A percentile compares a stretch with the other conserved stretches of the same genome.
These are phyloP conservation scores for Davidsoniella australis DNA, from an alignment of 2,329 filamentous ascomycete species.

Conservation along the genomic window DNA sequence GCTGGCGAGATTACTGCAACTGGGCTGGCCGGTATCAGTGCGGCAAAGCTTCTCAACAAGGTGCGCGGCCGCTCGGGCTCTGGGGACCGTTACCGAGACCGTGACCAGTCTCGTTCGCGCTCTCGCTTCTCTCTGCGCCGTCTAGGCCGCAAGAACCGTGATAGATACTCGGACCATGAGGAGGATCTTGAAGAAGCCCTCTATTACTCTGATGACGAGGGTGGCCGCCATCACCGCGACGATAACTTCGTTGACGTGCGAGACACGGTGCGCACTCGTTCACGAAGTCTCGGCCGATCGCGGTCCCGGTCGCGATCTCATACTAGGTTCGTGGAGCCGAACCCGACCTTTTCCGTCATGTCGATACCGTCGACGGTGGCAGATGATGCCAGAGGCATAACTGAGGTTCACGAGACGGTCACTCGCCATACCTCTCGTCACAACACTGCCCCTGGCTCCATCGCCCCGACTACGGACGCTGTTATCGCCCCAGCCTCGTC, in stretches of 20 bases:
- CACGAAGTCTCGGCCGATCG: slow-evolving; percentile 4
- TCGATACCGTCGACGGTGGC: slow-evolving; percentile 5
- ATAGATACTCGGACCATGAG: slow-evolving; percentile 14
- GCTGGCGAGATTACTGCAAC: slow-evolving; percentile 45
- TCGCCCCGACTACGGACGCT: slow-evolving; percentile 1
- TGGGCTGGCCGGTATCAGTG: slow-evolving; percentile 41
- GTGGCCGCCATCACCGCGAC: slow-evolving; percentile 21
- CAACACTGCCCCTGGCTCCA: background rate
- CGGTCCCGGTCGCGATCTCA: slow-evolving; percentile 13
- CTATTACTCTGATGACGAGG: slow-evolving; percentile 19
- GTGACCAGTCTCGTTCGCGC: slow-evolving; percentile 20
- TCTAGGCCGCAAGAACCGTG: slow-evolving; percentile 13
- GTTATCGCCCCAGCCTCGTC: background rate
- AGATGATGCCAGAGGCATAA: background rate
- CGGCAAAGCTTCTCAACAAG: slow-evolving; percentile 43
- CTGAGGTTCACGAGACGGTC: background rate
- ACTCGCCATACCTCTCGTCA: background rate
- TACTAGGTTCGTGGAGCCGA: slow-evolving; percentile 13
- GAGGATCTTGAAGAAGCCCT: background rate
- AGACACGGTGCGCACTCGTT: slow-evolving; percentile 16
- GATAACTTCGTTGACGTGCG: background rate
- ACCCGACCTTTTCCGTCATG: slow-evolving; percentile 9
- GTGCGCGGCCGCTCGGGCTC: slow-evolving; percentile 30
- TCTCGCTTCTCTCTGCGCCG: slow-evolving; percentile 10
- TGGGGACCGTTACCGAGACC: slow-evolving; percentile 31